Base-by-base conservation (phyloP, 768 basidiomycete species). In the Mycena indigotica region DNA sequence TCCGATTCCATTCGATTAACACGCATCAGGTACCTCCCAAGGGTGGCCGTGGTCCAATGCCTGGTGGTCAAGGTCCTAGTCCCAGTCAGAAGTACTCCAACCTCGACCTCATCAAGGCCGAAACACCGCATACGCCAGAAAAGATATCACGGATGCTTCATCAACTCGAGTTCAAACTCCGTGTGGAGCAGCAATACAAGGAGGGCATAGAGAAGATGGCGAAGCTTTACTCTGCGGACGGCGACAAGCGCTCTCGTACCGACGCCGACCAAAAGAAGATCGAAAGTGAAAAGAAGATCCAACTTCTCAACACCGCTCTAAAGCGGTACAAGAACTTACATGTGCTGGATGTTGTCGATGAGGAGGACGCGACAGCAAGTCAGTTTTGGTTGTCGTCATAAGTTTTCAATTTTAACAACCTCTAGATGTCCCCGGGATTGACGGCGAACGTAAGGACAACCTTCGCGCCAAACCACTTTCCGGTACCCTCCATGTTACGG, bases 171-270 rank as follows among this genome's bases (percentile, higher is more conserved):
- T 99, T 98, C 84, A 99, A 99, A 77, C 86, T 98, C 54, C 93
- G 96, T 73, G 93, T 99, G 62, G 97, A 99, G 75, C 85, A 90
- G 77, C 95, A 98, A 75, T 98, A 98, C 80, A 96, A 95, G 80
- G 84, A 88, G 71, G 97, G 97, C 39, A 97, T 98, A 62, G 95
- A 98, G 76, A 98, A 98, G 79, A 99, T 99, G 97, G 91, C 89
- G 32, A 95, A 91, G 73, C 81, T 98, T 28, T 98, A 98, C 72
- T 87, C 93, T 67, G 92, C 90, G 4, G 97, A 99, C 67, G 96
- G 95, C 53, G 97, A 99, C 79, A 96, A 96, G 83, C 93, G 93
- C 71, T 90, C 95, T 41, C 85, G 91, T 67, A 86, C 85, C 13
- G 96, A 98, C 70, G 94, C 95, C 2, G 94, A 96, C 70, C 87